Base-by-base conservation (phyloP, 306 rosid genomes). In the Vigna angularis region DNA sequence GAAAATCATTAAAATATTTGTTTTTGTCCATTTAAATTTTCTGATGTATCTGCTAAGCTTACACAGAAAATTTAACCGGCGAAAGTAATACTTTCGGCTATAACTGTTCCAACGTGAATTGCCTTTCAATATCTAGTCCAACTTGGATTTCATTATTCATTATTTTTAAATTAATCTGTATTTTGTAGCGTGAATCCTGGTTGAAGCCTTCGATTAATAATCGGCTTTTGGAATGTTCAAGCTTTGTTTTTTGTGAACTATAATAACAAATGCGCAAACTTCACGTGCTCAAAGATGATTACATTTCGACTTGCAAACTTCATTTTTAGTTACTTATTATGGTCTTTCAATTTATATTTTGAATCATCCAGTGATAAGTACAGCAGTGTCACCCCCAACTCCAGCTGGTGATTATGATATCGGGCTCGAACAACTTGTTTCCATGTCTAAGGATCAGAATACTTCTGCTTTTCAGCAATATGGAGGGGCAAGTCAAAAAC, bases 371-470 rank as follows among this genome's bases (percentile, higher is more conserved):
- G 86, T 78, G 73, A 32, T 81, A 79, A 88, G 86, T 71, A 48
- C 90, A 67, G 80, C 74, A 53, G 82, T 66, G 55, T 30, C 87
- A 47, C 79, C 96, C 34, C 83, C 87, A 75, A 68, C 73, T 44
- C 62, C 89, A 72, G 85, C 15, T 22, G 86, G 90, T 77, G 95
- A 89, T 79, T 93, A 72, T 82, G 83, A 56, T 67, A 80, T 95
- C 81, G 89, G 85, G 34, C 85, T 88, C 26, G 97, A 93, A 72
- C 87, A 88, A 42, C 97, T 95, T 83, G 83, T 74, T 79, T 87
- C 99, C 38, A 63, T 93, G 86, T 88, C 91, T 17, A 93, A 94
- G 82, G 97, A 93, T 74, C 97, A 91, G 74, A 88, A 87, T 13
- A 1, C 78, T 70, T 69, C 90, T 50, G 80, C 89, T 79, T 68